Conservation (phyloP, 305 asterid species). For the Stenogyne calaminthoides region DNA sequence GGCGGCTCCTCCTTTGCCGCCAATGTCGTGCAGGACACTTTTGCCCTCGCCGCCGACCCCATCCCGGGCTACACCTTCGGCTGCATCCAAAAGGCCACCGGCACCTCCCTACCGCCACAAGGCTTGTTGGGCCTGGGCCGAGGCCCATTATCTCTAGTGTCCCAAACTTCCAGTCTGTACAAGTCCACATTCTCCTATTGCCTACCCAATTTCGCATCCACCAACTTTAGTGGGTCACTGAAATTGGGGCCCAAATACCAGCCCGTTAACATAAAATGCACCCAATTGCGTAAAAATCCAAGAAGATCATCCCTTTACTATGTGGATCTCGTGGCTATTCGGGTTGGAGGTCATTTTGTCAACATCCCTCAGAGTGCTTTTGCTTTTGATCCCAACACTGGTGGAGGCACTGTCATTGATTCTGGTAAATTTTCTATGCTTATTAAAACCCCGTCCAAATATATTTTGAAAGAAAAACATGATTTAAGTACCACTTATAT, state of each 20-base stretch:
- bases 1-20: slow-evolving; percentile 63
- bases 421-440: slow-evolving; percentile 48
- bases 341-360: slow-evolving; percentile 52
- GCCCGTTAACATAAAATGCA: slow-evolving; percentile 60
- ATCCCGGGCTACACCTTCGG: slow-evolving; percentile 62
- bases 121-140: slow-evolving; percentile 85
- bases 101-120: slow-evolving; percentile 63
- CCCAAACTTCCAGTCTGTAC: slow-evolving; percentile 57
- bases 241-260: slow-evolving; percentile 69
- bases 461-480: too few species aligned
- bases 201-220: slow-evolving; percentile 68
- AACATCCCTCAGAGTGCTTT: slow-evolving; percentile 58
- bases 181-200: slow-evolving; percentile 80
- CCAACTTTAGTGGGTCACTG: slow-evolving; percentile 61
- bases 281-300: slow-evolving; percentile 64
- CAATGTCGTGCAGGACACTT: slow-evolving; percentile 58
- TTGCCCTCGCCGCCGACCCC: slow-evolving; percentile 56
- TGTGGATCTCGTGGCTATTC: slow-evolving; percentile 64
- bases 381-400: slow-evolving; percentile 64
- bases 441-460: too few species aligned
- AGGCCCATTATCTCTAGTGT: slow-evolving; percentile 63
- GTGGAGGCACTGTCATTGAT: slow-evolving; percentile 79
- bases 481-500: too few species aligned
- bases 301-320: slow-evolving; percentile 76
- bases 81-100: slow-evolving; percentile 55